These are phyloP conservation scores for Heterobasidion irregulare DNA, from an alignment of 1,284 basidiomycete species.

Conservation along the genomic window DNA sequence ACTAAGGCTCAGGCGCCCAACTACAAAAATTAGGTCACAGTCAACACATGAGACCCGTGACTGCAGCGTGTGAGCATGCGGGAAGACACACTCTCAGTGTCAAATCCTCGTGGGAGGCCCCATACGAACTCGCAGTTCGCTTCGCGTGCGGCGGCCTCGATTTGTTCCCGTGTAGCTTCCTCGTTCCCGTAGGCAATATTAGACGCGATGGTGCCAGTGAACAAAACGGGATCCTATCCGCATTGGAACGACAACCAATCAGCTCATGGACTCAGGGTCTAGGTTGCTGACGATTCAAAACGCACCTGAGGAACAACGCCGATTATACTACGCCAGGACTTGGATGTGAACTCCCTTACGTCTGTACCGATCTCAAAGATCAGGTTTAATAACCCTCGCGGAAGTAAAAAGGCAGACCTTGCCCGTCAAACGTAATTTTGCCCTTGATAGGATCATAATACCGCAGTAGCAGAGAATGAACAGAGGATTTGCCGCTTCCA, in stretches of 20 bases:
- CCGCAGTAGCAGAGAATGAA: slow-evolving; percentile 82
- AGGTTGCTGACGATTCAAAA: neutral
- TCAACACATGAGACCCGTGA: neutral
- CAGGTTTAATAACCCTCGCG: neutral
- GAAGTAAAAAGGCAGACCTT: slow-evolving; percentile 41
- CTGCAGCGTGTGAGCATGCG: too few relatives aligned
- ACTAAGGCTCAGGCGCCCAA: slow-evolving; percentile 66
- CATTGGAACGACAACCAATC: neutral
- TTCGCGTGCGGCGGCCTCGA: slow-evolving; percentile 81
- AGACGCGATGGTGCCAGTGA: slow-evolving; percentile 84
- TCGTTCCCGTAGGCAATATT: slow-evolving; percentile 89
- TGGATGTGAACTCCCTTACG: slow-evolving; percentile 76
- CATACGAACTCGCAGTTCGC: slow-evolving; percentile 97
- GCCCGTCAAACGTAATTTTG: slow-evolving; percentile 77
- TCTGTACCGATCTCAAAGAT: slow-evolving; percentile 34
- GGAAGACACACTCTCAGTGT: slow-evolving; percentile 54
- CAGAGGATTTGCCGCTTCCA: slow-evolving; percentile 87
- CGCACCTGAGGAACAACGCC: slow-evolving; percentile 78
- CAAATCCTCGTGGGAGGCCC: slow-evolving; percentile 81
- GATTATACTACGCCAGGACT: slow-evolving; percentile 82
- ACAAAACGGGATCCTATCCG: slow-evolving; percentile 62
- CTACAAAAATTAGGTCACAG: slow-evolving; percentile 25
- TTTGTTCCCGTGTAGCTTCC: slow-evolving; percentile 68
- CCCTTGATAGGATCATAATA: slow-evolving; percentile 91
- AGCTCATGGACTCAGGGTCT: neutral